These are phyloP conservation scores for Helianthus tuberosus DNA, from an alignment of 129 eudicot species.

Conservation along the genomic window DNA sequence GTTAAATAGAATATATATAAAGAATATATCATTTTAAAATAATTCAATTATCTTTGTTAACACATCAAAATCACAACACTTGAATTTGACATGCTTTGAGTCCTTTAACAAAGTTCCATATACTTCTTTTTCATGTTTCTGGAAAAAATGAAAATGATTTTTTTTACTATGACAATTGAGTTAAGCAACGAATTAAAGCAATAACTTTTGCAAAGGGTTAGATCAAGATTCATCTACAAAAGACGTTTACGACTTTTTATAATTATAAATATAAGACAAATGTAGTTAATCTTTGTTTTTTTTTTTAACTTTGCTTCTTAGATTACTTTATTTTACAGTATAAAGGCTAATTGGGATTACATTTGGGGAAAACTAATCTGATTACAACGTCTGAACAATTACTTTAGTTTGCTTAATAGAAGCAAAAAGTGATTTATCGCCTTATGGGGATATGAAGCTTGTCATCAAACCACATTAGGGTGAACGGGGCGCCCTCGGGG, in stretches of 20 bases:
- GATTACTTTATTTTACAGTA: background rate
- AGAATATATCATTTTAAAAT: too few relatives aligned
- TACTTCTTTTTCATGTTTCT: too few relatives aligned
- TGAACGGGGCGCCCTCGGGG: too few relatives aligned
- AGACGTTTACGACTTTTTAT: background rate
- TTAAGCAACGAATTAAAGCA: conserved; percentile 32
- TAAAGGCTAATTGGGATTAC: background rate
- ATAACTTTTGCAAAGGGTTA: conserved; percentile 16
- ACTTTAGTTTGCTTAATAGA: conserved; percentile 24
- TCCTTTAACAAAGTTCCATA: too few relatives aligned
- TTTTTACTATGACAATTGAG: conserved; percentile 17
- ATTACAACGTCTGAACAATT: background rate
- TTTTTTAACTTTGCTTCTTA: background rate
- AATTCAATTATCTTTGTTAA: too few relatives aligned
- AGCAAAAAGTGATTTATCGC: conserved; percentile 27
- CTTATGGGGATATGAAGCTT: background rate
- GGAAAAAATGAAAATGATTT: background rate
- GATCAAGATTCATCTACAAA: conserved; percentile 8
- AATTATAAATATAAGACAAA: conserved; percentile 7
- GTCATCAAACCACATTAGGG: background rate
- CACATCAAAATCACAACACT: too few relatives aligned
- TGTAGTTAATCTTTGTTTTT: background rate
- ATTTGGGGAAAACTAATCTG: background rate
- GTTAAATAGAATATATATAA: too few relatives aligned
- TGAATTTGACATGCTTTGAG: too few relatives aligned